Percentiles rank a stretch among this genome's conserved stretches.
Conservation (phyloP, 2,329 filamentous ascomycete species). For the Arthrobotrys iridis region DNA sequence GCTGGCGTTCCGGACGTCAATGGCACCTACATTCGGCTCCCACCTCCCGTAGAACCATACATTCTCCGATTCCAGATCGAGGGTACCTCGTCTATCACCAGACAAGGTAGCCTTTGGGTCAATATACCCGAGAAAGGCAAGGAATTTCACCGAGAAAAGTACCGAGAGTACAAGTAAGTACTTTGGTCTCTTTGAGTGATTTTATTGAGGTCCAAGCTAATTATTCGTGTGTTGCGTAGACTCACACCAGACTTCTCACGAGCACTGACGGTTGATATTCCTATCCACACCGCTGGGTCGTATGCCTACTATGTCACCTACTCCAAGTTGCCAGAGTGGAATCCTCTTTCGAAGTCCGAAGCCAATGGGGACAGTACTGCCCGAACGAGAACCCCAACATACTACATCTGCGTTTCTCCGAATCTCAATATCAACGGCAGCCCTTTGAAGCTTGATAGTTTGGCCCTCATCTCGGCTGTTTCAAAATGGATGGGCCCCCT, state of each 20-base stretch:
- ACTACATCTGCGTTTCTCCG: constrained; percentile 95
- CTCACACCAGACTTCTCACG: constrained; percentile 92
- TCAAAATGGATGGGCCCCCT: constrained; percentile 98
- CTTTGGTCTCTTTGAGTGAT: constrained; percentile 19
- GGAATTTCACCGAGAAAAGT: constrained; percentile 79
- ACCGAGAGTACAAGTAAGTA: constrained; percentile 84
- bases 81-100: constrained; percentile 93
- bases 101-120: constrained; percentile 93
- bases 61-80: constrained; percentile 88
- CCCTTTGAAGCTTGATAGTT: constrained; percentile 81
- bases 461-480: constrained; percentile 91
- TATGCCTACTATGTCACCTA: constrained; percentile 97
- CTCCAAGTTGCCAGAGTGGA: constrained; percentile 82
- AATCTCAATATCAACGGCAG: constrained; percentile 77
- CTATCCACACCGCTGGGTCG: constrained; percentile 79
- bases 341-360: constrained; percentile 65
- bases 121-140: constrained; percentile 85
- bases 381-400: constrained; percentile 75
- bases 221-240: constrained; percentile 65
- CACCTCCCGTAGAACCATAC: constrained; percentile 79
- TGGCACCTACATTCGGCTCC: constrained; percentile 90
- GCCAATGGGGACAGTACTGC: constrained; percentile 65
- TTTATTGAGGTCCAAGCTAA: constrained; percentile 10
- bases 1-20: constrained; percentile 89
- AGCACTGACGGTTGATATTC: constrained; percentile 87